These are phyloP conservation scores for Fagopyrum homotropicum DNA, from an alignment of 148 eudicot species.

Conservation along the genomic window DNA sequence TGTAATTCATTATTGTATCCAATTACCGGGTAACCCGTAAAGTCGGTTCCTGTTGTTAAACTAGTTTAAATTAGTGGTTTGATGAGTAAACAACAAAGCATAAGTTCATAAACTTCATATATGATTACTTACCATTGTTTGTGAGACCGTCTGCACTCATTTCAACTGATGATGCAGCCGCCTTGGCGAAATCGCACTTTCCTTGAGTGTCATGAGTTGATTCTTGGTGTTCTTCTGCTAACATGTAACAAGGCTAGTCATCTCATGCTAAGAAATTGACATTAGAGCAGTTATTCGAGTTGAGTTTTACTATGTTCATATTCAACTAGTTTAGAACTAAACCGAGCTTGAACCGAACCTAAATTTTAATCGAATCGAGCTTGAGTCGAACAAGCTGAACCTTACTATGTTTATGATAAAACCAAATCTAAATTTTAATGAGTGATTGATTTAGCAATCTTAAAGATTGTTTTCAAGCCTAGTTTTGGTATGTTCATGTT, in stretches of 20 bases:
- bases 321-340: too few species aligned
- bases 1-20: constrained; percentile 67
- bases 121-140: constrained; percentile 35
- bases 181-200: constrained; percentile 28
- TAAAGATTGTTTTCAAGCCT: too few species aligned
- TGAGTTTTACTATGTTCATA: too few species aligned
- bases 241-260: background rate
- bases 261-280: background rate
- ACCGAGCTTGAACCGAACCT: too few species aligned
- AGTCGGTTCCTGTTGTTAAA: constrained; percentile 28
- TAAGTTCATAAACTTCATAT: background rate
- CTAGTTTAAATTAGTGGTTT: background rate
- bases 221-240: constrained; percentile 50
- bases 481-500: too few species aligned
- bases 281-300: too few species aligned
- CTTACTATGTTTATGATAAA: too few species aligned
- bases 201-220: constrained; percentile 28
- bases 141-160: constrained; percentile 42
- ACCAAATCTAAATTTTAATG: too few species aligned
- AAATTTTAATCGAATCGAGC: too few species aligned
- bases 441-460: too few species aligned
- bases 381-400: too few species aligned
- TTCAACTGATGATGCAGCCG: constrained; percentile 20
- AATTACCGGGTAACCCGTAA: constrained; percentile 59
- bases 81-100: background rate